Percentiles rank a stretch among this genome's conserved stretches.
These are phyloP conservation scores for Botrytis fragariae DNA, from an alignment of 2,329 filamentous ascomycete genomes.

Conservation along the genomic window DNA sequence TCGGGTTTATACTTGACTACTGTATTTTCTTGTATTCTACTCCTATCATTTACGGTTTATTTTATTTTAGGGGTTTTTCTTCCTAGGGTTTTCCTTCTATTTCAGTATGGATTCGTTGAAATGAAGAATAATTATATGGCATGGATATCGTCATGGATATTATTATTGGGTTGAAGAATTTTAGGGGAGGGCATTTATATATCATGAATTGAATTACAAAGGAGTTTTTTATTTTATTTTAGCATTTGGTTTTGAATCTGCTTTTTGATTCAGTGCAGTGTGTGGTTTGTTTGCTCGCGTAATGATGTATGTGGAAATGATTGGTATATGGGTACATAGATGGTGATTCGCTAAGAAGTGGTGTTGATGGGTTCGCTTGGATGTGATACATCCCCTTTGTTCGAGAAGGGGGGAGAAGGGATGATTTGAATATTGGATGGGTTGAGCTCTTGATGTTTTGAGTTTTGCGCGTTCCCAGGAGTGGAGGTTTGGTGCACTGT, in stretches of 20 bases:
- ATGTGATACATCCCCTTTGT: not conserved
- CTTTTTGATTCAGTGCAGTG: not conserved
- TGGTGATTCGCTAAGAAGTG: not conserved
- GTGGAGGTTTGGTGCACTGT: not conserved
- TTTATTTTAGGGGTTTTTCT: not conserved
- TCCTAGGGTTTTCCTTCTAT: conserved; percentile 1
- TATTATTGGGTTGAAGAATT: not conserved
- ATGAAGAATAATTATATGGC: not conserved
- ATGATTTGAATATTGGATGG: not conserved
- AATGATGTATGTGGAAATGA: not conserved
- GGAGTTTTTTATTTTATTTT: not conserved
- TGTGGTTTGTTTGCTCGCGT: not conserved
- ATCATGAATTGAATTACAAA: conserved; percentile 5
- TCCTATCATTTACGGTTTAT: conserved; percentile 19
- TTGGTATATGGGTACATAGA: not conserved
- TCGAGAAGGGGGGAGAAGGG: no score
- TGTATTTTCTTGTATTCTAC: conserved; percentile 19
- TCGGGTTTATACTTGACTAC: conserved; percentile 20
- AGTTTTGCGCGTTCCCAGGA: accelerated
- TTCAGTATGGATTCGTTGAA: not conserved
- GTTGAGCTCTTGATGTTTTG: not conserved
- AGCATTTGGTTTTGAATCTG: not conserved
- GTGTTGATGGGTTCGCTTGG: no score
- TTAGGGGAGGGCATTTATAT: not conserved
- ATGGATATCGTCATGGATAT: not conserved